Conservation (phyloP, 2,329 filamentous ascomycete species). For the Neopestalotiopsis sp. region DNA sequence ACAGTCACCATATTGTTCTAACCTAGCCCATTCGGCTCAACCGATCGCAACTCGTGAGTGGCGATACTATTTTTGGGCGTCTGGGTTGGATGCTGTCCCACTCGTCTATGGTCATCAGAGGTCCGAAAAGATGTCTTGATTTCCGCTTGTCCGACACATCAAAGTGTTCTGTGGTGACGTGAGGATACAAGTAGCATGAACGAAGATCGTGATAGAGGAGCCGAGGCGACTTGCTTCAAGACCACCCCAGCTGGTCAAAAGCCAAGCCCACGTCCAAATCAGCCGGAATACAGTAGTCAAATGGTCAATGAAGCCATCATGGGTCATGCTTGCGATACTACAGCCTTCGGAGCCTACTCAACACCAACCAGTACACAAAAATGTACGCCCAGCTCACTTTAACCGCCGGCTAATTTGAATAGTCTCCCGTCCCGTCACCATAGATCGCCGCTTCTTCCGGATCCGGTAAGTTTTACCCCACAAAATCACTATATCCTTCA, state of each 20-base stretch:
- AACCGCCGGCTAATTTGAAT: conserved; percentile 30
- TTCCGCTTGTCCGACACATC: neutral
- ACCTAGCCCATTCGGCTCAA: neutral
- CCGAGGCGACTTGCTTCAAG: neutral
- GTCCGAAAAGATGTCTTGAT: neutral
- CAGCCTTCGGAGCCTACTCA: neutral
- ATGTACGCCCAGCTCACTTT: conserved; percentile 18
- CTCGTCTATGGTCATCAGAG: neutral
- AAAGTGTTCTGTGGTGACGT: neutral
- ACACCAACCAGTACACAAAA: neutral
- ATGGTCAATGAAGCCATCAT: neutral
- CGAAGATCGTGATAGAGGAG: neutral
- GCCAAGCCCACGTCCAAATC: neutral
- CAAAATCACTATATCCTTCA: conserved; percentile 19
- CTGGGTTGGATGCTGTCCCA: neutral
- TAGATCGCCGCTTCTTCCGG: conserved; percentile 26
- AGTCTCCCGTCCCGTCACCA: conserved; percentile 23
- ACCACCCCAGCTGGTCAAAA: neutral
- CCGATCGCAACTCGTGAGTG: neutral
- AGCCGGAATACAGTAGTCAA: conserved; percentile 14
- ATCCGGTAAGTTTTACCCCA: conserved; percentile 15
- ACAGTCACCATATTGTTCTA: neutral
- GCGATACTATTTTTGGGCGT: neutral
- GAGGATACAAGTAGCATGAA: neutral
- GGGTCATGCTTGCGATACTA: neutral